phyloP scores from a whole-genome alignment of 2,329 filamentous ascomycete genomes.

The Penicillium occitanis region DNA sequence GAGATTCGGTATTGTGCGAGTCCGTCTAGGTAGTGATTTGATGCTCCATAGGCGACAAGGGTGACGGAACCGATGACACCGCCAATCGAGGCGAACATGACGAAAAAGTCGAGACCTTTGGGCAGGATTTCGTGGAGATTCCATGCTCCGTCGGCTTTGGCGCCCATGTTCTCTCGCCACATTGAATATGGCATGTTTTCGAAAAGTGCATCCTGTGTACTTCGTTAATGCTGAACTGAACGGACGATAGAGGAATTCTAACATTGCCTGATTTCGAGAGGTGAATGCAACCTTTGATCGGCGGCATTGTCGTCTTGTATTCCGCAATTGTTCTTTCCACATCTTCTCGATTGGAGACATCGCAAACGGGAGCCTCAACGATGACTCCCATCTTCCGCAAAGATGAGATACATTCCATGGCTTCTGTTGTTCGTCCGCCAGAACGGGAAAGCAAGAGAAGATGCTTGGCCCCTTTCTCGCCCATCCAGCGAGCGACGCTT shows the following conservation, averaged over 20 bases:
- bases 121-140: not conserved
- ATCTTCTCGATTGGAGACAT: not conserved
- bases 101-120: not conserved
- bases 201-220: not conserved
- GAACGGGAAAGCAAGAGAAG: not conserved
- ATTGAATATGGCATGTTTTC: not conserved
- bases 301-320: not conserved
- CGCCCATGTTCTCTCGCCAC: not conserved
- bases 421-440: not conserved
- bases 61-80: not conserved
- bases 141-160: not conserved
- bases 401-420: not conserved
- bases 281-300: not conserved
- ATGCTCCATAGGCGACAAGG: not conserved
- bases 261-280: not conserved
- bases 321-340: not conserved
- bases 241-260: not conserved
- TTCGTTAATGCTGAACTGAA: not conserved
- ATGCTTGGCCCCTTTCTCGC: not conserved
- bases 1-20: not conserved
- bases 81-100: not conserved
- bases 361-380: not conserved
- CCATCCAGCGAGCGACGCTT: not conserved
- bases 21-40: not conserved
- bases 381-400: not conserved